Evolutionary conservation across 2,329 filamentous ascomycete genomes (phyloP).

Genomic region (Aureobasidium sp.): DNA sequence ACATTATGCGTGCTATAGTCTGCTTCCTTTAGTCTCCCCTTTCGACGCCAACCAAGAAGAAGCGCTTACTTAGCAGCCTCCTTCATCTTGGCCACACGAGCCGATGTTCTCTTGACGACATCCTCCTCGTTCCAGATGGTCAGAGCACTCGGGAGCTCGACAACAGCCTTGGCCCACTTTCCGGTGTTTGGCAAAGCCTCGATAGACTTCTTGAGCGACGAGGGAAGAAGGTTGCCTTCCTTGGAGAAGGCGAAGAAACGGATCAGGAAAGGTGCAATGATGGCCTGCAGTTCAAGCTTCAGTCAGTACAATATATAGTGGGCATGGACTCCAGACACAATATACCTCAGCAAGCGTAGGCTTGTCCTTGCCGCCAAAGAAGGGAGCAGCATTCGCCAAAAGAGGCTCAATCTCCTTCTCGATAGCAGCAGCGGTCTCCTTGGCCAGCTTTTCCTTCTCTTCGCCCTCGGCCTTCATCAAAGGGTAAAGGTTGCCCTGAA

Average conservation of each 20-base stretch:
- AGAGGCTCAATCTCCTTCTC: conserved; percentile 69
- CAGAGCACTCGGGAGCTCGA: conserved; percentile 52
- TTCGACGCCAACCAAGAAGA: not conserved
- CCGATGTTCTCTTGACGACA: conserved; percentile 38
- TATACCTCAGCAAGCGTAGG: conserved; percentile 62
- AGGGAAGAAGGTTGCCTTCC: conserved; percentile 48
- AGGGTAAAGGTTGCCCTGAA: conserved; percentile 43
- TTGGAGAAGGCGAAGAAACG: conserved; percentile 51
- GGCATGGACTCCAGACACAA: not conserved
- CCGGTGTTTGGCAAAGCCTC: conserved; percentile 22
- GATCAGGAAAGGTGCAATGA: conserved; percentile 59
- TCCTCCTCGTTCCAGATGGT: conserved; percentile 53
- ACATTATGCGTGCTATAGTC: not conserved
- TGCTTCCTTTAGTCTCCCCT: not conserved
- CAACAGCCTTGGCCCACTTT: conserved; percentile 26
- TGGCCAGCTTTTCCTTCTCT: conserved; percentile 44
- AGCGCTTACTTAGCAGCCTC: conserved; percentile 19
- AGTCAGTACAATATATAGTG: not conserved
- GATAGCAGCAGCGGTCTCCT: conserved; percentile 50
- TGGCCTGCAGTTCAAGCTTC: not conserved
- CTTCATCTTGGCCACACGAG: conserved; percentile 34
- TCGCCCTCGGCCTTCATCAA: conserved; percentile 42
- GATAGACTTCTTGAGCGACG: conserved; percentile 34
- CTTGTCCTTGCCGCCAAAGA: conserved; percentile 40
- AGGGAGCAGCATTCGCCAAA: conserved; percentile 42